Evolutionary conservation across 768 basidiomycete species (phyloP).

Genomic region (Lentinula detonsa): DNA sequence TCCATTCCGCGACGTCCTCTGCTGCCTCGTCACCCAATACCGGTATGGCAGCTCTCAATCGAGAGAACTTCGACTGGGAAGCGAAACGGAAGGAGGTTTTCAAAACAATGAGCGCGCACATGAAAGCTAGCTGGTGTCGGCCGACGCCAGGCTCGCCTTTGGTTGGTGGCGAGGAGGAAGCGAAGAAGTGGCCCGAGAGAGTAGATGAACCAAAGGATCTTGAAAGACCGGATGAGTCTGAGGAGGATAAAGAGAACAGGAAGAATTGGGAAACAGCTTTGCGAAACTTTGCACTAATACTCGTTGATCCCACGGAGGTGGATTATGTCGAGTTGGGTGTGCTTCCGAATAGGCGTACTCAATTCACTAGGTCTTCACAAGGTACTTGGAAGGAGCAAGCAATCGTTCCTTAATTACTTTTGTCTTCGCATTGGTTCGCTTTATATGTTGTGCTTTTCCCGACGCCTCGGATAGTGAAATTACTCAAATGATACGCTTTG

Average conservation of each 20-base stretch:
- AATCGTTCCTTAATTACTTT: constrained; percentile 50
- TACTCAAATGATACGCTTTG: too few species aligned
- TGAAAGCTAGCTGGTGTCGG: constrained; percentile 71
- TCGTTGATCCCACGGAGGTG: constrained; percentile 65
- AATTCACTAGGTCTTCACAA: constrained; percentile 37
- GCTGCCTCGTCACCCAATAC: background rate
- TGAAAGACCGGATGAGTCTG: constrained; percentile 29
- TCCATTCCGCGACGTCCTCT: constrained; percentile 15
- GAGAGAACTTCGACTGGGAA: constrained; percentile 61
- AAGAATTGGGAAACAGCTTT: constrained; percentile 48
- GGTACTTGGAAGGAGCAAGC: constrained; percentile 53
- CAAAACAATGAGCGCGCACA: constrained; percentile 46
- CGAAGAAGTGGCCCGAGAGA: constrained; percentile 53
- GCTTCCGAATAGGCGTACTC: constrained; percentile 52
- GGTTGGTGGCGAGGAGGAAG: constrained; percentile 46
- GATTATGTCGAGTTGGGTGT: constrained; percentile 62
- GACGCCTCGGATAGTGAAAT: too few species aligned
- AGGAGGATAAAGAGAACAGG: constrained; percentile 34
- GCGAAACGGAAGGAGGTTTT: constrained; percentile 54
- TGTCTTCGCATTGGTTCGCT: too few species aligned
- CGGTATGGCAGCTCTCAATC: constrained; percentile 26
- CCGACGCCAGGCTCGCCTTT: constrained; percentile 59
- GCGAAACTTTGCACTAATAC: constrained; percentile 62
- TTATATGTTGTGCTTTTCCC: too few species aligned
- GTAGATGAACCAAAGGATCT: constrained; percentile 40